phyloP scores from a whole-genome alignment of 306 rosid species.

The Astragalus membranaceus region DNA sequence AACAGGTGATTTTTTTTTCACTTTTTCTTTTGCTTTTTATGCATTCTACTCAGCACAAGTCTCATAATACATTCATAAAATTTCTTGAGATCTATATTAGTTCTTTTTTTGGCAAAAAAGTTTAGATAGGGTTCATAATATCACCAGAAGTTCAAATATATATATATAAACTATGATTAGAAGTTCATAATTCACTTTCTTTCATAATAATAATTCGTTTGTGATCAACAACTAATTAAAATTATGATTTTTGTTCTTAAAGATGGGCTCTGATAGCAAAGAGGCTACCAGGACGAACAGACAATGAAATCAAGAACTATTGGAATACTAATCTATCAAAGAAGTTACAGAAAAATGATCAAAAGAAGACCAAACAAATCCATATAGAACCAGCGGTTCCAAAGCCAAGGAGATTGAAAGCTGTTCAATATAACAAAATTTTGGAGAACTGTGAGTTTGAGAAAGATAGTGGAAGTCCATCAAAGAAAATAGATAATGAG shows the following conservation, averaged over 20 bases:
- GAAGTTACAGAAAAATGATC: constrained; percentile 9
- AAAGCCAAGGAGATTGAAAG: constrained; percentile 20
- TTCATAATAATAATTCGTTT: neutral
- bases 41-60: neutral
- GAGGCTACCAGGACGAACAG: constrained; percentile 85
- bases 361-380: neutral
- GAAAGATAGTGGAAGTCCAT: neutral
- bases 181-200: no score
- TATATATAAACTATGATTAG: no score
- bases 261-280: constrained; percentile 84
- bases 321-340: constrained; percentile 57
- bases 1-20: constrained; percentile 27
- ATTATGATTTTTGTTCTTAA: neutral
- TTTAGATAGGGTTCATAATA: no score
- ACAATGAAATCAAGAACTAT: constrained; percentile 77
- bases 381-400: constrained; percentile 21
- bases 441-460: neutral
- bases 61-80: neutral
- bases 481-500: neutral
- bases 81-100: no score
- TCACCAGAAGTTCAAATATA: no score
- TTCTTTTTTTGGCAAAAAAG: no score
- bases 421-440: neutral
- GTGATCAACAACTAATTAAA: neutral
- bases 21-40: neutral